Conservation (phyloP, 2,329 filamentous ascomycete genomes). For the Teratosphaeria pseudoeucalypti region DNA sequence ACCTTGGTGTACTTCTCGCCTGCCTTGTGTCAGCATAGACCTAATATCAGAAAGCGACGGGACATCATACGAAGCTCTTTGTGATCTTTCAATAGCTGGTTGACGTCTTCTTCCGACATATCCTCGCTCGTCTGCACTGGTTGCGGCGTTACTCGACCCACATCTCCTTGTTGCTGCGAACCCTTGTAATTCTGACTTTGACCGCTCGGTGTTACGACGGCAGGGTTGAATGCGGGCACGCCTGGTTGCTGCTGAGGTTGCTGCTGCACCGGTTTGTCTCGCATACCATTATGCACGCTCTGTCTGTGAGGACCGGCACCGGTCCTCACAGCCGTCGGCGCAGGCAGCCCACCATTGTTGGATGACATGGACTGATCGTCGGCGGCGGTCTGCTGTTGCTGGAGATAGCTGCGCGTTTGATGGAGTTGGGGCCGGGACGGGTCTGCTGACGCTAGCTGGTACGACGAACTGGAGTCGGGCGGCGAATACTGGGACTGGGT, state of each 20-base stretch:
- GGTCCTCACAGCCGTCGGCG: constrained; percentile 16
- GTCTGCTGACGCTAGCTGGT: background rate
- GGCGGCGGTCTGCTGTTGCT: constrained; percentile 10
- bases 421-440: constrained; percentile 11
- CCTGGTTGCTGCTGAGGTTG: constrained; percentile 4
- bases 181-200: constrained; percentile 28
- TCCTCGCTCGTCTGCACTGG: constrained; percentile 30
- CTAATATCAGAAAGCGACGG: background rate
- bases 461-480: constrained; percentile 7
- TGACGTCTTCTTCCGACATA: constrained; percentile 38
- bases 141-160: constrained; percentile 33
- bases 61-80: constrained; percentile 37
- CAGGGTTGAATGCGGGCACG: constrained; percentile 34
- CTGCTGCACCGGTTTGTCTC: constrained; percentile 14
- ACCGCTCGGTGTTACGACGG: constrained; percentile 34
- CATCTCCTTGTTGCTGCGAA: constrained; percentile 14
- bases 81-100: constrained; percentile 39
- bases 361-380: constrained; percentile 23
- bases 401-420: constrained; percentile 20
- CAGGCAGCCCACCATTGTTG: constrained; percentile 20
- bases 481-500: constrained; percentile 12
- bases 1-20: constrained; percentile 97
- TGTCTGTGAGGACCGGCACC: constrained; percentile 20
- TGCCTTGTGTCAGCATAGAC: constrained; percentile 27
- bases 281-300: constrained; percentile 24